Conservation (phyloP, 2,329 filamentous ascomycete species). For the Mycogone perniciosa region DNA sequence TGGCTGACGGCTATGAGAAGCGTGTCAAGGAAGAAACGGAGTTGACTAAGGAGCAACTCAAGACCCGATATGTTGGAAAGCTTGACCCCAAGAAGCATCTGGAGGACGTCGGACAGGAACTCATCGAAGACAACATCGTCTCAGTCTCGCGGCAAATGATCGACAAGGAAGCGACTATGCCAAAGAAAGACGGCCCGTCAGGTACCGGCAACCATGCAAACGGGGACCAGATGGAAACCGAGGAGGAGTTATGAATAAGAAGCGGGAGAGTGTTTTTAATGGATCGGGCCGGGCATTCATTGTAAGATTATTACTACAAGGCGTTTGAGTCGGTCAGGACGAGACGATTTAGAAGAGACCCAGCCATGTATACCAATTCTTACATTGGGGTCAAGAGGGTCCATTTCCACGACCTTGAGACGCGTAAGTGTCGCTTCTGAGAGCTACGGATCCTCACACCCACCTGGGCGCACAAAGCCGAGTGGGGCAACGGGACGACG, state of each 20-base stretch:
- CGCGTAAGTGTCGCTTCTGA: background rate
- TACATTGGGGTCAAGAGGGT: background rate
- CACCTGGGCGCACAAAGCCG: no score
- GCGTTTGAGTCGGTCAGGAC: constrained; percentile 25
- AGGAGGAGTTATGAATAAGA: constrained; percentile 42
- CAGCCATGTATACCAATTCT: constrained; percentile 11
- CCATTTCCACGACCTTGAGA: background rate
- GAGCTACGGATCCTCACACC: no score
- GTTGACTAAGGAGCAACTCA: constrained; percentile 91
- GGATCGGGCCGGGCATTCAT: background rate
- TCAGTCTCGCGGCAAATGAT: constrained; percentile 99
- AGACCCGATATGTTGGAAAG: constrained; percentile 98
- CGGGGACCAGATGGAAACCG: constrained; percentile 62
- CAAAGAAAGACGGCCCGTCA: constrained; percentile 55
- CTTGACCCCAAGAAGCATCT: constrained; percentile 99
- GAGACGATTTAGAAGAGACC: constrained; percentile 23
- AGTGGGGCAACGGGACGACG: no score
- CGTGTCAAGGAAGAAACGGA: constrained; percentile 98
- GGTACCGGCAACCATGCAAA: constrained; percentile 44
- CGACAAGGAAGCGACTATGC: constrained; percentile 94
- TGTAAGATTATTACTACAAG: constrained; percentile 28
- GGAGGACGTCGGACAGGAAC: constrained; percentile 89
- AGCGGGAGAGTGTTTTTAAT: background rate
- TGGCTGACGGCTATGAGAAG: constrained; percentile 97
- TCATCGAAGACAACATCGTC: constrained; percentile 99